phyloP scores from a whole-genome alignment of 331 rosid species.

The Pyracantha coccinea region DNA sequence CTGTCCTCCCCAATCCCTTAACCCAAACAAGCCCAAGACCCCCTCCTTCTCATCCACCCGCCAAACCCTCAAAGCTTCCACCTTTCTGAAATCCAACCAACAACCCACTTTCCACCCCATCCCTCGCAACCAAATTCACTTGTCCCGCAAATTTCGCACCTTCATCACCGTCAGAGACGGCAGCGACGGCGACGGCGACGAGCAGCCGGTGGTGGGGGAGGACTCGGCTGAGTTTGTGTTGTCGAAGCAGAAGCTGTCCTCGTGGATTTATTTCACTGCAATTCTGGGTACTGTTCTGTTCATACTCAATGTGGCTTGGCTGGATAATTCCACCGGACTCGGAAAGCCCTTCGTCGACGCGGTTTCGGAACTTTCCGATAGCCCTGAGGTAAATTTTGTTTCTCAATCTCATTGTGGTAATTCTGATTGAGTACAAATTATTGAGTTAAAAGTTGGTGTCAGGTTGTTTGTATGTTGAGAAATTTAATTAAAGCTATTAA shows the following conservation, averaged over 20 bases:
- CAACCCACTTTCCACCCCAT: background rate
- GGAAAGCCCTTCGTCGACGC: slow-evolving; percentile 63
- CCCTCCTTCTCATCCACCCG: background rate
- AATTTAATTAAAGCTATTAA: background rate
- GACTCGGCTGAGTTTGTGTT: slow-evolving; percentile 65
- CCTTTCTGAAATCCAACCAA: background rate
- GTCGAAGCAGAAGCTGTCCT: slow-evolving; percentile 54
- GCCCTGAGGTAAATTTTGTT: slow-evolving; percentile 46
- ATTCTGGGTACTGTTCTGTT: slow-evolving; percentile 61
- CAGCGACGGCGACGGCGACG: background rate
- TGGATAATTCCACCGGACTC: slow-evolving; percentile 61
- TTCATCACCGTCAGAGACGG: slow-evolving; percentile 30
- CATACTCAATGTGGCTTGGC: slow-evolving; percentile 54
- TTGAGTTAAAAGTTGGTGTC: background rate
- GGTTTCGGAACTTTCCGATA: slow-evolving; percentile 55
- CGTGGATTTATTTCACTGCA: slow-evolving; percentile 51
- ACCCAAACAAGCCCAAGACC: background rate
- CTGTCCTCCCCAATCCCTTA: slow-evolving; percentile 1
- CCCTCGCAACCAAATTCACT: background rate
- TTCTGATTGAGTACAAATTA: too few species aligned
- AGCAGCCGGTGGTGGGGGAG: slow-evolving; percentile 36
- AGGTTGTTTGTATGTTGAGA: background rate
- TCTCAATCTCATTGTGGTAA: background rate
- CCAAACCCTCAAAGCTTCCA: background rate
- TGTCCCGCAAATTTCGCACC: slow-evolving; percentile 12